These are phyloP conservation scores for Metschnikowia amazonensis DNA, from an alignment of 805 yeast species.

Conservation along the genomic window DNA sequence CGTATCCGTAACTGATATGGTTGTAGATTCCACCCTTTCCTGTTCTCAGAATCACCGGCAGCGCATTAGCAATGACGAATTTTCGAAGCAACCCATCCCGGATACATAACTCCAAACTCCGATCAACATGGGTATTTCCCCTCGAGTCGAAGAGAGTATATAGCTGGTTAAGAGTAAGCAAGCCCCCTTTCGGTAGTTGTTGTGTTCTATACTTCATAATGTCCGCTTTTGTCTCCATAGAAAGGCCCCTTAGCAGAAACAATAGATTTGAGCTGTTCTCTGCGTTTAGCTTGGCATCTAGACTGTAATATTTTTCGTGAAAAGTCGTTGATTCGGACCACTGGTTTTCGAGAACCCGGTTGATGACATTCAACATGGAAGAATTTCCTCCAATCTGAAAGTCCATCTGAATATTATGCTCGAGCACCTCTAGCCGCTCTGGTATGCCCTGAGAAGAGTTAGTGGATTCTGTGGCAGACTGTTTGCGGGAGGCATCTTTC, in stretches of 20 bases:
- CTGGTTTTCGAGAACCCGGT: slow-evolving; percentile 30
- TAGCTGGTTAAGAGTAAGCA: slow-evolving; percentile 44
- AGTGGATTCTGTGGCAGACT: background rate
- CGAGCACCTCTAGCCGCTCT: slow-evolving; percentile 20
- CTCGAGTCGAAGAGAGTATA: slow-evolving; percentile 44
- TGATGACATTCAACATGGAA: slow-evolving; percentile 30
- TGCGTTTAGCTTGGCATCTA: slow-evolving; percentile 11
- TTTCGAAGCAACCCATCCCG: slow-evolving; percentile 36
- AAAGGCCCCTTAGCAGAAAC: slow-evolving; percentile 32
- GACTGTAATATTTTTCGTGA: slow-evolving; percentile 22
- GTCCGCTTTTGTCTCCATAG: slow-evolving; percentile 34
- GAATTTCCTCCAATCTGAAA: slow-evolving; percentile 31
- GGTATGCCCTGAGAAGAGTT: background rate
- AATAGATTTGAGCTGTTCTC: slow-evolving; percentile 25
- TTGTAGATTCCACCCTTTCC: slow-evolving; percentile 23
- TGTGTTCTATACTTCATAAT: slow-evolving; percentile 30
- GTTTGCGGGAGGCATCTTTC: slow-evolving; percentile 8
- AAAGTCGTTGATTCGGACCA: slow-evolving; percentile 37
- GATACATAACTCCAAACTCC: slow-evolving; percentile 35
- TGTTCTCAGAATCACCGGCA: slow-evolving; percentile 41
- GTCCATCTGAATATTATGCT: slow-evolving; percentile 40
- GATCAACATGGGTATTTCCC: slow-evolving; percentile 50
- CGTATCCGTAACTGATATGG: slow-evolving; percentile 39
- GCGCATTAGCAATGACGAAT: slow-evolving; percentile 41
- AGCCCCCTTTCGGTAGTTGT: slow-evolving; percentile 34